phyloP scores from a whole-genome alignment of 2,329 filamentous ascomycete species.

The Bipolaris gigantea region DNA sequence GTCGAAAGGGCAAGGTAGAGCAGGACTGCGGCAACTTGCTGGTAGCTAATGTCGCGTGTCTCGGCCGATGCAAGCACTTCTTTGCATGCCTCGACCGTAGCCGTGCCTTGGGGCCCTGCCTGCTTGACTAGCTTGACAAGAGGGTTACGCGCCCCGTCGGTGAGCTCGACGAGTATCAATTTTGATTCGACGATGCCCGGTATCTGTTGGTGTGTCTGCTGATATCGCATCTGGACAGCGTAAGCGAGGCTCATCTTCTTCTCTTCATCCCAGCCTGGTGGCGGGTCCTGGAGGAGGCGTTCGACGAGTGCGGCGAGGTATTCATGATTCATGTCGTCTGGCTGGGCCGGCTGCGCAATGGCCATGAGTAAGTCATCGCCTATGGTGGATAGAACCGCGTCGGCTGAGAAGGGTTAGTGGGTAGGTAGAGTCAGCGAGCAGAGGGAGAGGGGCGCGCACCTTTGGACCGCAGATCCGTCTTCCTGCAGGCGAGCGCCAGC shows the following conservation, averaged over 20 bases:
- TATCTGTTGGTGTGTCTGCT: constrained; percentile 63
- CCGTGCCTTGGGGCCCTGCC: constrained; percentile 73
- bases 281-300: constrained; percentile 82
- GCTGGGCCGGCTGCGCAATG: constrained; percentile 64
- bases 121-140: constrained; percentile 69
- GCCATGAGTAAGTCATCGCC: constrained; percentile 76
- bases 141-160: constrained; percentile 63
- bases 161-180: constrained; percentile 67
- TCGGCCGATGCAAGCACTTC: constrained; percentile 61
- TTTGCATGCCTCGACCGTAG: constrained; percentile 70
- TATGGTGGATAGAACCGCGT: constrained; percentile 84
- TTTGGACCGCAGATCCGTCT: constrained; percentile 83
- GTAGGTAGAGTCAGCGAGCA: constrained; percentile 7
- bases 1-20: constrained; percentile 68
- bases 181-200: constrained; percentile 71
- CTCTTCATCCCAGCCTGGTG: constrained; percentile 79
- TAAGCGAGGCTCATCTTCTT: constrained; percentile 69
- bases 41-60: constrained; percentile 70
- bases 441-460: constrained; percentile 58
- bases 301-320: constrained; percentile 82
- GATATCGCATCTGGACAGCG: constrained; percentile 65
- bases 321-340: constrained; percentile 66
- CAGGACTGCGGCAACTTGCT: constrained; percentile 79
- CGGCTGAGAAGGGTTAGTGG: constrained; percentile 60
- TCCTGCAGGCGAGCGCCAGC: constrained; percentile 84